A percentile compares a stretch with the other conserved stretches of the same genome.
Evolutionary conservation across 1,284 basidiomycete genomes (phyloP).

Genomic region (Ganoderma lucidum): DNA sequence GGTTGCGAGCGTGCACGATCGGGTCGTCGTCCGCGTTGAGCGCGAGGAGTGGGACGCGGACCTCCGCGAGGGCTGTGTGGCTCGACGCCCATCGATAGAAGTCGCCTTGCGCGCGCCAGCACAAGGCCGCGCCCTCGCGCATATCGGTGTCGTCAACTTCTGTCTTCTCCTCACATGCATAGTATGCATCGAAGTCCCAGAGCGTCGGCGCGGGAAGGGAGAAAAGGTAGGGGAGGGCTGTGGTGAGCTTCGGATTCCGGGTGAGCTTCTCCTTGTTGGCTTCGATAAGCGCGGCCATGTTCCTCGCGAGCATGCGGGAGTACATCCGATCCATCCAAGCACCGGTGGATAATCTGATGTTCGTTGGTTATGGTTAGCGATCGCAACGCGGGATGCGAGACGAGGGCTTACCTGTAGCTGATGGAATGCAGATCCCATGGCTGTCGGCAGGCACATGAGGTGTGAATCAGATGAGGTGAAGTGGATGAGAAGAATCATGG

Average conservation of each 20-base stretch:
- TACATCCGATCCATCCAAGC: slow-evolving; percentile 23
- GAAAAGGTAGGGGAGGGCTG: slow-evolving; percentile 53
- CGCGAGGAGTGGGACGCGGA: slow-evolving; percentile 78
- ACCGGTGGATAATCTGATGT: slow-evolving; percentile 48
- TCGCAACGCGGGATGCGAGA: neutral
- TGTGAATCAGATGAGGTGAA: neutral
- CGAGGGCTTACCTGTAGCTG: neutral
- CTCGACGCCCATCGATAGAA: slow-evolving; percentile 6
- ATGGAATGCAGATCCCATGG: slow-evolving; percentile 7
- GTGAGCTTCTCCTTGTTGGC: slow-evolving; percentile 16
- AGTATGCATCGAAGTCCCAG: slow-evolving; percentile 65
- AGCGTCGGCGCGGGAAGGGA: slow-evolving; percentile 62
- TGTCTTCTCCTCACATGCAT: slow-evolving; percentile 72
- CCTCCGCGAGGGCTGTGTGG: slow-evolving; percentile 50
- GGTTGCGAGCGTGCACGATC: slow-evolving; percentile 61
- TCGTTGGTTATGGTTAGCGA: neutral
- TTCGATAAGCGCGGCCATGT: slow-evolving; percentile 19
- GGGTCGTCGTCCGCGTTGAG: slow-evolving; percentile 95
- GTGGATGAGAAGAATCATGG: neutral
- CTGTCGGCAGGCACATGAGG: neutral
- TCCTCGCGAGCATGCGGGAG: slow-evolving; percentile 19
- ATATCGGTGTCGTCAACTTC: slow-evolving; percentile 56
- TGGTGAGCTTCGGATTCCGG: slow-evolving; percentile 17
- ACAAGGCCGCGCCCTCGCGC: neutral
- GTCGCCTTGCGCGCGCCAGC: slow-evolving; percentile 36